phyloP scores from a whole-genome alignment of 805 yeast genomes.

The Tetrapisispora iriomotensis region DNA sequence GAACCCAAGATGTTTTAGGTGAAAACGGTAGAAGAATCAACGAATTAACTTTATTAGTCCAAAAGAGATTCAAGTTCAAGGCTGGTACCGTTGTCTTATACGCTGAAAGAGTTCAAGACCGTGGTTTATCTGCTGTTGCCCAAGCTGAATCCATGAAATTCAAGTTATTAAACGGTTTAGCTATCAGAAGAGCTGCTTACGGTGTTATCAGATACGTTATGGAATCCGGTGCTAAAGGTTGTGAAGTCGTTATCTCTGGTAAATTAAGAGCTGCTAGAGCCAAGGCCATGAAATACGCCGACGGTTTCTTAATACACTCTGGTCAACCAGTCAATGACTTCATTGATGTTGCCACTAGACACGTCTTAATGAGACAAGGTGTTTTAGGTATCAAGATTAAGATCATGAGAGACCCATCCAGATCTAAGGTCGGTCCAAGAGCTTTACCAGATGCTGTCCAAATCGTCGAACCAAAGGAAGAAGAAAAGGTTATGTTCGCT shows the following conservation, averaged over 20 bases:
- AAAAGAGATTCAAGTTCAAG: constrained; percentile 96
- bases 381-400: constrained; percentile 98
- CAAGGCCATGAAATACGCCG: constrained; percentile 98
- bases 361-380: constrained; percentile 99
- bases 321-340: constrained; percentile 99
- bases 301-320: constrained; percentile 99
- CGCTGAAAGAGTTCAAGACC: constrained; percentile 99
- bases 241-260: constrained; percentile 99
- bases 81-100: constrained; percentile 88
- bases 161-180: constrained; percentile 97
- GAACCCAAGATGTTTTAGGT: constrained; percentile 97
- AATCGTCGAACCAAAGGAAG: constrained; percentile 92
- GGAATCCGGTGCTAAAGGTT: constrained; percentile 99
- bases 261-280: constrained; percentile 99
- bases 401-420: constrained; percentile 98
- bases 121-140: constrained; percentile 99
- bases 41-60: constrained; percentile 93
- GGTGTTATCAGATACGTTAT: constrained; percentile 99
- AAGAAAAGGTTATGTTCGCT: constrained; percentile 71
- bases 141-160: constrained; percentile 98
- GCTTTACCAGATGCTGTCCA: constrained; percentile 92
- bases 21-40: constrained; percentile 99
- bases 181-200: constrained; percentile 99
- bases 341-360: constrained; percentile 98
- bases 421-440: constrained; percentile 75